Base-by-base conservation (phyloP, 345 rosid species). In the Corchorus capsularis region DNA sequence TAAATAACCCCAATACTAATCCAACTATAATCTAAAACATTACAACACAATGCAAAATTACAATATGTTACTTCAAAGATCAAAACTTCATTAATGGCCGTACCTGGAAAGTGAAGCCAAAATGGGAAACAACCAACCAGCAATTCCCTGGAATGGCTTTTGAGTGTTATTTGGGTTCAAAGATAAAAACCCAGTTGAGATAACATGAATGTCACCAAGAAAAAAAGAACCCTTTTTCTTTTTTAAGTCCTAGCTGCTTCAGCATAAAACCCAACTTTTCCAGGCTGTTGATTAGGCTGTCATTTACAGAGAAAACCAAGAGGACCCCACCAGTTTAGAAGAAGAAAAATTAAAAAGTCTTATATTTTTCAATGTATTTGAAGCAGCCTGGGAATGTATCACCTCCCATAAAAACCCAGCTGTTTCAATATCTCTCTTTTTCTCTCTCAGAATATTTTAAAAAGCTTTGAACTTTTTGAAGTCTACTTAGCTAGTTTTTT, bases 251-350 rank as follows among this genome's bases (percentile, higher is more conserved):
- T 76, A 76, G 67, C 84, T 66, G 64, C 72, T 46, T 73, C 72
- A 8, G 59, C 45, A 69, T 50, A 69, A 61, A 54, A 43, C 78
- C 83, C 77, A 79, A 86, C 72, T 91, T 91, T 91, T 90, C 91
- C 99, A 95, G 98, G 97, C 95, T 91, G 99, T 86, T 81, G 84
- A 87, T 89, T 67, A 88, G 89, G 94, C 93, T 91, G 95, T 86
- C 93, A 86, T 78, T 82, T 78, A 81, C 84, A 71, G 60, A 65
- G 77, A 75, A 68, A 80, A 81, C 34, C 22, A 9, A 80, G 53
- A 73, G 78, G 86, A 82, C 81, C 86, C 89, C 85, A 87, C 86
- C 62, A 73, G 62, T 52, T 77, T 45, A 63, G 34, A 77, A 77
- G 74, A 50, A 60, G 45, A n/a, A 37, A 41, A 52, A 49, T 22